These are phyloP conservation scores for Vigna trinervia DNA, from an alignment of 306 rosid species.

Conservation along the genomic window DNA sequence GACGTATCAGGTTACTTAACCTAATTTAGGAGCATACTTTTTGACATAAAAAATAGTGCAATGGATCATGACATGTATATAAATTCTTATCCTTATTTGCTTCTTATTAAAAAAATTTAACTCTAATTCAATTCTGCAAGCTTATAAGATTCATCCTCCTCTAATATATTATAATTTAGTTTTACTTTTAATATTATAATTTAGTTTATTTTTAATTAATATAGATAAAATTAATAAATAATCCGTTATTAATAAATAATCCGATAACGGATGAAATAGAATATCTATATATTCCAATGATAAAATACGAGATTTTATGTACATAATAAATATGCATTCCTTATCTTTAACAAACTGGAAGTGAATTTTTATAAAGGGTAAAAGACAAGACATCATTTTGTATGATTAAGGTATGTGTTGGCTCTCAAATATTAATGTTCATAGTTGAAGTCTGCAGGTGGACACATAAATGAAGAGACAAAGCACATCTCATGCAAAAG, in stretches of 20 bases:
- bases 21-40: slow-evolving; percentile 21
- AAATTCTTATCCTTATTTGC: slow-evolving; percentile 33
- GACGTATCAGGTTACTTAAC: not conserved
- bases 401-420: slow-evolving; percentile 53
- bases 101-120: not conserved
- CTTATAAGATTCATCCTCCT: too few species aligned
- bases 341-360: slow-evolving; percentile 25
- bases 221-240: too few species aligned
- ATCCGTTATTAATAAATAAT: too few species aligned
- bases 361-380: slow-evolving; percentile 29
- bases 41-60: not conserved
- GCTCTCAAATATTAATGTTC: slow-evolving; percentile 40
- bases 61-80: slow-evolving; percentile 12
- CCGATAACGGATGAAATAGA: too few species aligned
- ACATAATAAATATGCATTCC: not conserved
- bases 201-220: too few species aligned
- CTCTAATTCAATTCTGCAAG: too few species aligned
- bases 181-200: too few species aligned
- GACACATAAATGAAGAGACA: slow-evolving; percentile 39
- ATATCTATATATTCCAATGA: not conserved
- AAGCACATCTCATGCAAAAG: slow-evolving; percentile 49
- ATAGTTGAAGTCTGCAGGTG: slow-evolving; percentile 37
- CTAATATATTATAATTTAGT: too few species aligned
- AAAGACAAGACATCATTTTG: slow-evolving; percentile 49
- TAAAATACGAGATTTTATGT: slow-evolving; percentile 30